These are phyloP conservation scores for Punica granatum DNA, from an alignment of 345 rosid genomes.

Conservation along the genomic window DNA sequence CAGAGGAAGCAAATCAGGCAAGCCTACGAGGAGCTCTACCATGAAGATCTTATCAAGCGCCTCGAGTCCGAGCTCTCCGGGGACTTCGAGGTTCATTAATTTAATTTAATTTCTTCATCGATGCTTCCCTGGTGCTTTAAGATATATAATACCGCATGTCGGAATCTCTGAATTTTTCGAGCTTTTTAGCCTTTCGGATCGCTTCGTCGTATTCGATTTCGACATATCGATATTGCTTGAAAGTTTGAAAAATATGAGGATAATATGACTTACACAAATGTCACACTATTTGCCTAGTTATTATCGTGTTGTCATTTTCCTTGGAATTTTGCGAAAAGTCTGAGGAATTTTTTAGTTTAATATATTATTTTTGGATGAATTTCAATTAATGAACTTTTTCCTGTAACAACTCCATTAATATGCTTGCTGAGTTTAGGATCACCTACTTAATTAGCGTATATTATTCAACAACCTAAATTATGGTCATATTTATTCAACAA, in stretches of 20 bases:
- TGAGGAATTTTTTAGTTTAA: no score
- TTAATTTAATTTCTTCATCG: neutral
- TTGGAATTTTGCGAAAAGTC: no score
- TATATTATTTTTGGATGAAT: no score
- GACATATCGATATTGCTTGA: no score
- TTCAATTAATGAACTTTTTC: neutral
- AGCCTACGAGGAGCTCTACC: constrained; percentile 33
- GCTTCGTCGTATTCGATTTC: no score
- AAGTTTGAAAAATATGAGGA: no score
- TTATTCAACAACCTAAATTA: neutral
- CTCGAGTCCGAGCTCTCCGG: constrained; percentile 58
- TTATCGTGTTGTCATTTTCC: neutral
- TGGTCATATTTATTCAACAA: no score
- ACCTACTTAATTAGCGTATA: neutral
- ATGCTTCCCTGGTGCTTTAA: neutral
- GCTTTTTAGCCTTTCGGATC: neutral
- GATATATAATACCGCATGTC: no score
- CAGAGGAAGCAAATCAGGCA: constrained; percentile 47
- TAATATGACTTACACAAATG: no score
- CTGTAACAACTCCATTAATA: neutral
- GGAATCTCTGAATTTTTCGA: no score
- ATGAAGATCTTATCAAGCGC: constrained; percentile 49
- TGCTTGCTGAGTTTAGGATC: neutral
- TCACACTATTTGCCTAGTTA: neutral
- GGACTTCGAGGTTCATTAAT: constrained; percentile 22